Evolutionary conservation across 2,329 filamentous ascomycete genomes (phyloP).

Genomic region (Sarocladiaceae sp.): DNA sequence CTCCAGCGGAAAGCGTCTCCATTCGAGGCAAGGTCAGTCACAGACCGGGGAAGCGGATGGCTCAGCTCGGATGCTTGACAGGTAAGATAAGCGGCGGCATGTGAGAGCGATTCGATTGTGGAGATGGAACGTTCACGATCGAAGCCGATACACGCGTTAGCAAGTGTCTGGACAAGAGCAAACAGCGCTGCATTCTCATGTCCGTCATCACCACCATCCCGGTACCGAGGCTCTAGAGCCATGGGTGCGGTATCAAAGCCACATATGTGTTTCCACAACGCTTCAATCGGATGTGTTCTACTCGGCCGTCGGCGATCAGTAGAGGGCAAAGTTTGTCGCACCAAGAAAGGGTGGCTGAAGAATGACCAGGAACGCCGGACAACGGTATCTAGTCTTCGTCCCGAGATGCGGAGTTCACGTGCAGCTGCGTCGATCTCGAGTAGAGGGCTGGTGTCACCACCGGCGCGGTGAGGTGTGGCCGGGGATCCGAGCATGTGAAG

Average conservation of each 20-base stretch:
- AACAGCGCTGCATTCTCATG: slow-evolving; percentile 21
- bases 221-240: background rate
- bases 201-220: background rate
- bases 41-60: slow-evolving; percentile 14
- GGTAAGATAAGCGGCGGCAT: slow-evolving; percentile 25
- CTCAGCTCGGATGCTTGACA: background rate
- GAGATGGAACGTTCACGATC: slow-evolving; percentile 22
- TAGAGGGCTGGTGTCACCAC: slow-evolving; percentile 19
- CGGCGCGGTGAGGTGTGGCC: slow-evolving; percentile 23
- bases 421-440: slow-evolving; percentile 20
- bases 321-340: too few relatives aligned
- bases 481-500: slow-evolving; percentile 26
- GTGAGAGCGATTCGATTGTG: slow-evolving; percentile 21
- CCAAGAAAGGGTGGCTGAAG: slow-evolving; percentile 24
- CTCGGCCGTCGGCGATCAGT: too few relatives aligned
- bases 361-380: slow-evolving; percentile 21
- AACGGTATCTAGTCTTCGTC: slow-evolving; percentile 22
- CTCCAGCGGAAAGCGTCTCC: slow-evolving; percentile 29
- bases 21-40: slow-evolving; percentile 19
- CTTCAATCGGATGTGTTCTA: background rate
- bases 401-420: slow-evolving; percentile 20
- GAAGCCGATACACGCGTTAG: slow-evolving; percentile 24
- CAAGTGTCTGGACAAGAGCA: slow-evolving; percentile 27
- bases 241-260: background rate
- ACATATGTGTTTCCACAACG: slow-evolving; percentile 4